Evolutionary conservation across 768 basidiomycete genomes (phyloP), one percentile per base, ranked within the genome.

Genomic region (Leccinum disarticulatum): DNA sequence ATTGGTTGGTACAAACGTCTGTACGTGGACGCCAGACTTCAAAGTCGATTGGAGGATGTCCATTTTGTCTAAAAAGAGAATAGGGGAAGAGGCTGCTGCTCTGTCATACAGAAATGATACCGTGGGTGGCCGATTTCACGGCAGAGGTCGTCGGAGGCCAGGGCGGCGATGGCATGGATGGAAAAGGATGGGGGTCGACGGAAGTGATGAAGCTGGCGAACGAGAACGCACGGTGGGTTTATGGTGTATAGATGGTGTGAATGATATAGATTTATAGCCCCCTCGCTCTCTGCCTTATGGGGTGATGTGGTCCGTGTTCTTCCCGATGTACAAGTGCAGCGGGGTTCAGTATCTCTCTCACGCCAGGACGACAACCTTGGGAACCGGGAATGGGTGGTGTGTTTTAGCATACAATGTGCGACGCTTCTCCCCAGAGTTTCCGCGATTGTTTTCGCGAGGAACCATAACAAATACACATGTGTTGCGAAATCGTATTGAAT

Each of bases 121-220:
- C 92, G 0, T 93, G 90, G 91, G 88, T 88, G 0, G 90, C 91
- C 0, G 83, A 86, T 64, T 93, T 87, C 66, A 83, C 91, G 0
- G 85, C 88, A 3, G 73, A 74, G 1, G 70, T 82, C 1, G 58
- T 61, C 0, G 79, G 76, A 3, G 75, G 75, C 2, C 74, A 64
- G 38, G 38, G 38, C 15, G 15, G 36, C 15, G 36, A 8, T 38
- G 36, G 15, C 4, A 41, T 1, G 38, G 38, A 41, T 9, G 38
- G 38, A 41, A 41, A 41, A n/a, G 38, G 38, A 3, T 88, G 84
- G 84, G 77, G 79, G 47, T 74, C 83, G 0, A 82, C 82, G 54
- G 73, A 76, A 25, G 83, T 92, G 3, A 80, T 93, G 81, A 69
- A 64, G 35, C 79, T 81, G 13, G 85, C 85, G 0, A 81, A 85